Percentiles rank a stretch among this genome's conserved stretches.
Conservation (phyloP, 2,329 filamentous ascomycete species). For the Kalaharituber pfeilii region DNA sequence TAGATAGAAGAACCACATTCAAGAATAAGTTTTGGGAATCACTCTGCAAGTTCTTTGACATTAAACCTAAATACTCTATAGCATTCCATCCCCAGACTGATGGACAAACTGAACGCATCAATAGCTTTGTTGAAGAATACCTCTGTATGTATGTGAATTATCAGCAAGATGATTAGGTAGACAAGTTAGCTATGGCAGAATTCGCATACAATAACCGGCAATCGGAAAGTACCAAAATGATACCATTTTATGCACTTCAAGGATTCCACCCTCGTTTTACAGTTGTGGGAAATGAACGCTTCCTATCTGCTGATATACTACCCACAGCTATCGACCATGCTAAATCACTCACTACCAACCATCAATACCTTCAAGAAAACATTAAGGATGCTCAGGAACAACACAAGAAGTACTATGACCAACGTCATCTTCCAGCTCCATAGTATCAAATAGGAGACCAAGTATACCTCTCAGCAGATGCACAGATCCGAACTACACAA, state of each 20-base stretch:
- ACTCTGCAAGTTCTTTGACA: conserved; percentile 8
- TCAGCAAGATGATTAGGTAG: conserved; percentile 11
- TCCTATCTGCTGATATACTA: no score
- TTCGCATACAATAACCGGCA: conserved; percentile 14
- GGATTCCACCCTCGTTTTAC: conserved; percentile 6
- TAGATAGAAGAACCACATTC: conserved; percentile 16
- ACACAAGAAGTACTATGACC: no score
- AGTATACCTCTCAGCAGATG: background rate
- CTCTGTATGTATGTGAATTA: conserved; percentile 17
- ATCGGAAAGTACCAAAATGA: conserved; percentile 11
- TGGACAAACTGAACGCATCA: conserved; percentile 13
- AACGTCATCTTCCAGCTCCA: no score
- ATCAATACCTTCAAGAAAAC: no score
- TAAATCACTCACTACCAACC: no score
- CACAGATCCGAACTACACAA: background rate
- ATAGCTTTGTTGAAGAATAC: conserved; percentile 12
- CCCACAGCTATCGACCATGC: no score
- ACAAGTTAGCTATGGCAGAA: background rate
- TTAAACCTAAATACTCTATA: conserved; percentile 16
- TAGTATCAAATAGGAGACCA: no score
- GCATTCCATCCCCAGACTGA: conserved; percentile 12
- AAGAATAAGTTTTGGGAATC: conserved; percentile 14
- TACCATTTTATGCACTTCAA: conserved; percentile 15
- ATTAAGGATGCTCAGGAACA: no score
- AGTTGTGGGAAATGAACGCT: no score